These are phyloP conservation scores for Grosmannia huntii DNA, from an alignment of 2,329 filamentous ascomycete species.

Conservation along the genomic window DNA sequence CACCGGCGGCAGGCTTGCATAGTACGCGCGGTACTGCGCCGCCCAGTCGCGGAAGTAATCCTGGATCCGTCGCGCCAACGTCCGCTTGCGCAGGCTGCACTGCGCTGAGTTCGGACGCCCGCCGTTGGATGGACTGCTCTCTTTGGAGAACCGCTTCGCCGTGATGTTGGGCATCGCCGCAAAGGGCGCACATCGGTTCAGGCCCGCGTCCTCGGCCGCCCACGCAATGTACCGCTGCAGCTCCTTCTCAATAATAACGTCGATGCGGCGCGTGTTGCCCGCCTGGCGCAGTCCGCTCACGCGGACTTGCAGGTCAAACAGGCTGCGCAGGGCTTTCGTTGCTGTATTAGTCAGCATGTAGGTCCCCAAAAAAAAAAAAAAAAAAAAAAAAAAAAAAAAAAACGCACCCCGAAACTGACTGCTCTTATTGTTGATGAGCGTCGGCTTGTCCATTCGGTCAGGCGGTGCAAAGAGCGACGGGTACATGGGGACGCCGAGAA, in stretches of 20 bases:
- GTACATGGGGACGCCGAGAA: slow-evolving; percentile 21
- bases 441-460: slow-evolving; percentile 11
- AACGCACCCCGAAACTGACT: slow-evolving; percentile 17
- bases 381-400: not conserved
- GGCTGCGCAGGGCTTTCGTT: slow-evolving; percentile 19
- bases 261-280: slow-evolving; percentile 16
- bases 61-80: slow-evolving; percentile 9
- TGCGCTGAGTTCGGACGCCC: not conserved
- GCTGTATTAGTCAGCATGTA: slow-evolving; percentile 11
- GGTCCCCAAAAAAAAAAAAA: not conserved
- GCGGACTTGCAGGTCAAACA: slow-evolving; percentile 21
- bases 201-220: slow-evolving; percentile 19
- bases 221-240: slow-evolving; percentile 20
- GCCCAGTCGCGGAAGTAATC: slow-evolving; percentile 11
- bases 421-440: slow-evolving; percentile 16
- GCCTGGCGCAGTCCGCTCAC: slow-evolving; percentile 20
- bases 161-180: slow-evolving; percentile 25
- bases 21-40: slow-evolving; percentile 10
- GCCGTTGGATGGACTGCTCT: not conserved
- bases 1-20: slow-evolving; percentile 7
- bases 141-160: slow-evolving; percentile 10
- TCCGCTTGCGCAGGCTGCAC: not conserved
- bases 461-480: slow-evolving; percentile 19
- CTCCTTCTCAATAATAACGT: slow-evolving; percentile 16
- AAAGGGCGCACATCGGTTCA: slow-evolving; percentile 12